Base-by-base conservation (phyloP, 2,329 filamentous ascomycete genomes). In the Monascus ruber region DNA sequence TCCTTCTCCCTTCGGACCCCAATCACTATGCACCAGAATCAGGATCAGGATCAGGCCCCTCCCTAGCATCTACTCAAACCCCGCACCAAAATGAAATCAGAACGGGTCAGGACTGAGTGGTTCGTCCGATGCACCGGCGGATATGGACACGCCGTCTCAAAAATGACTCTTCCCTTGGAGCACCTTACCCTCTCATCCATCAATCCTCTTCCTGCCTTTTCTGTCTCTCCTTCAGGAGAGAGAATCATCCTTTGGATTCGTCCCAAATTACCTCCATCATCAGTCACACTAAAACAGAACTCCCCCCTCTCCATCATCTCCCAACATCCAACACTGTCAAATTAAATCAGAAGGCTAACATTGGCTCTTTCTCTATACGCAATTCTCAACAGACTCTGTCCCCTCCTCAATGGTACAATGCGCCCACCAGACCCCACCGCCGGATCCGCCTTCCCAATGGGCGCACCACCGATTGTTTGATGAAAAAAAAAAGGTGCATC, bases 391-490 rank as follows among this genome's bases (percentile, higher is more conserved):
- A 86, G 81, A 61, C 74, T 88, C 53, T 93, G 85, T 60, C 85
- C 85, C 35, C 71, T 91, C 60, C 79, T 93, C 45, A 93, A 93
- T 58, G 85, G 86, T 38, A 85, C 83, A 27, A 83, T 83, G 69
- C 81, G 83, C 47, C 65, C 64, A 31, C 68, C 70, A 42, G 66
- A 71, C 26, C 62, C 58, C 3, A 58, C 65, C 37, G 64, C 59
- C 42, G 65, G 64, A 40, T 65, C 66, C 2, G 66, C 66, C 10
- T 71, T 71, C 47, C 61, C 63, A 2, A 68, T 70, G 62, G 65
- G 63, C 36, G 64, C 65, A 4, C 64, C 66, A 9, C 55, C 53
- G 5, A 46, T 52, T 31, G 43, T 54, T 27, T 51, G 39, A 48
- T 9, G 29, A 10, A 17, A 31, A 10, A 17, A 32, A 33, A 17